These are phyloP conservation scores for Lipomyces japonicus DNA, from an alignment of 805 yeast genomes.

Conservation along the genomic window DNA sequence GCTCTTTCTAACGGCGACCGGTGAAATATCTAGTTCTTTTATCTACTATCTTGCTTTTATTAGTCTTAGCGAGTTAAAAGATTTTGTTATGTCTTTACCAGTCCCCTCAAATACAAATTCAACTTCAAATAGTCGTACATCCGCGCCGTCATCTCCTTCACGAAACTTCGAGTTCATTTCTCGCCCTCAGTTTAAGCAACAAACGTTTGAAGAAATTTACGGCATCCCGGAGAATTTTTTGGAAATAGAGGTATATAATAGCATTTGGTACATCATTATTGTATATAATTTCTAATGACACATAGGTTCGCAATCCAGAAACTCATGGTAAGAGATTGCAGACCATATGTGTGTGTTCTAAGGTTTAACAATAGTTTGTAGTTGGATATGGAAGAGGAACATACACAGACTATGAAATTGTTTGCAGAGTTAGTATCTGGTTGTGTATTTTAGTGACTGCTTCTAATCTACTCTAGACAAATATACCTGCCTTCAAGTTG, in stretches of 20 bases:
- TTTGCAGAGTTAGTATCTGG: constrained; percentile 52
- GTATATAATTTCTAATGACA: background rate
- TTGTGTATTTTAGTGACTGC: background rate
- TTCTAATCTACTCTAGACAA: constrained; percentile 46
- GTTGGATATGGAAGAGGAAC: constrained; percentile 50
- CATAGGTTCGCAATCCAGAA: constrained; percentile 59
- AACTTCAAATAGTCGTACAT: no score
- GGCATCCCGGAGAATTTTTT: constrained; percentile 93
- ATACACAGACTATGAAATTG: constrained; percentile 89
- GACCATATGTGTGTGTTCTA: background rate
- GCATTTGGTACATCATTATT: background rate
- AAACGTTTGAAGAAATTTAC: constrained; percentile 75
- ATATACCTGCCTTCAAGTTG: constrained; percentile 79
- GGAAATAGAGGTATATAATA: constrained; percentile 70
- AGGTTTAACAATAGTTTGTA: background rate
- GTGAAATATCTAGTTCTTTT: no score
- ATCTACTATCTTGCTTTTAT: no score
- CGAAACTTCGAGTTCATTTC: constrained; percentile 25
- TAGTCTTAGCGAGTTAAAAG: no score
- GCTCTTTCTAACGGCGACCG: no score
- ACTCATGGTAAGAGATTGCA: constrained; percentile 52
- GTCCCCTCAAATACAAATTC: background rate
- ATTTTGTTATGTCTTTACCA: constrained; percentile 1
- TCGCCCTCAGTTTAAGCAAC: constrained; percentile 48
- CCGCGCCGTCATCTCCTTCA: constrained; percentile 15